Conservation (phyloP, 805 yeast genomes). For the Komagataella phaffii region DNA sequence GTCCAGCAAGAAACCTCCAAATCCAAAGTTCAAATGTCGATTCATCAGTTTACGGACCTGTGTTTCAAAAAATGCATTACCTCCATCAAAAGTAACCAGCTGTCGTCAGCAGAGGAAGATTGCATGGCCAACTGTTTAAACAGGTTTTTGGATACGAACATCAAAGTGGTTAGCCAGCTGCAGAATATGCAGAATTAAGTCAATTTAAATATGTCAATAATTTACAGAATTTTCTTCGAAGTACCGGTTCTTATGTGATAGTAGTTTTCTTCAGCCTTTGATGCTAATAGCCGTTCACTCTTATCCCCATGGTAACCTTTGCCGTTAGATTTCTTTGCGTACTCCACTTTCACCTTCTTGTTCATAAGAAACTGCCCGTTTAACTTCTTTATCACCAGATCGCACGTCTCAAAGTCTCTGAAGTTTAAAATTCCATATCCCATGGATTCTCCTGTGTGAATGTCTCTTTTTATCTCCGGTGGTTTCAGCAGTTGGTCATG, state of each 20-base stretch:
- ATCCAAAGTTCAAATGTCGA: constrained; percentile 76
- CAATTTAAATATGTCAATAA: constrained; percentile 7
- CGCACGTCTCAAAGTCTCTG: constrained; percentile 54
- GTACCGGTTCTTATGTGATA: neutral
- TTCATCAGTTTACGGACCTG: constrained; percentile 79
- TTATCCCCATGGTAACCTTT: constrained; percentile 61
- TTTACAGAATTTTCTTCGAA: neutral
- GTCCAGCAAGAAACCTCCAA: constrained; percentile 76
- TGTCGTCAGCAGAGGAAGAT: constrained; percentile 46
- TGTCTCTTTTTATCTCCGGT: constrained; percentile 39
- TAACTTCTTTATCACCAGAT: constrained; percentile 56
- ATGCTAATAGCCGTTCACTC: constrained; percentile 60
- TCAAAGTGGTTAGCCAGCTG: constrained; percentile 54
- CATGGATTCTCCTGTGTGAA: constrained; percentile 29
- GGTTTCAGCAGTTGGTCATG: constrained; percentile 23
- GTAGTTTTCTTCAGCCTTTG: constrained; percentile 38
- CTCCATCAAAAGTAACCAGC: constrained; percentile 28
- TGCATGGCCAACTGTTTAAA: constrained; percentile 77
- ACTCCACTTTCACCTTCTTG: constrained; percentile 41
- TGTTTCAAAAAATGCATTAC: constrained; percentile 81
- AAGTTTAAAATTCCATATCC: constrained; percentile 60
- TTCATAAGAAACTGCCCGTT: constrained; percentile 61
- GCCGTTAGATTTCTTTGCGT: constrained; percentile 55
- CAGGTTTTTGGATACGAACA: constrained; percentile 78
- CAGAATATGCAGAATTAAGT: neutral